Evolutionary conservation across 2,329 filamentous ascomycete genomes (phyloP).

Genomic region (Teratosphaeria gauchensis): DNA sequence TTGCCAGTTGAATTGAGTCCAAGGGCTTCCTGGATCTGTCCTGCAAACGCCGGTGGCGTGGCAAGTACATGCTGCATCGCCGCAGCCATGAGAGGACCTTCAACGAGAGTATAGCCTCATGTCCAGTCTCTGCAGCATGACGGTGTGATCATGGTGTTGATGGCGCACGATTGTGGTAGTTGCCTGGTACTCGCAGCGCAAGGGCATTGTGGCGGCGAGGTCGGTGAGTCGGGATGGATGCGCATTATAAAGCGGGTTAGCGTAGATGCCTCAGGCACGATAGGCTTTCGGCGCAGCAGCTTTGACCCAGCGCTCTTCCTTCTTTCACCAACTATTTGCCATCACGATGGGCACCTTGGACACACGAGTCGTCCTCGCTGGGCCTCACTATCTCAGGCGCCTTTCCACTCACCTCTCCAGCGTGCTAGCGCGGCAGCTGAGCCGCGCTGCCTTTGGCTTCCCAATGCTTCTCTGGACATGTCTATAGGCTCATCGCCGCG

Average conservation of each 20-base stretch:
- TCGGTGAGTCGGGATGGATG: neutral
- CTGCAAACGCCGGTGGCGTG: neutral
- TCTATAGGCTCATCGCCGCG: neutral
- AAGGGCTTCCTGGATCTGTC: neutral
- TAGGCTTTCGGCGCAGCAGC: neutral
- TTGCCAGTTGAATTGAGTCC: neutral
- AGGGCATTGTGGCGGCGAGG: neutral
- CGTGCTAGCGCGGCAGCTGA: neutral
- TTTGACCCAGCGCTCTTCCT: too few species aligned
- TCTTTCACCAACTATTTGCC: too few species aligned
- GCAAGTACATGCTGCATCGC: slow-evolving; percentile 3
- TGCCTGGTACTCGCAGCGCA: neutral
- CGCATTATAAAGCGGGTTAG: neutral
- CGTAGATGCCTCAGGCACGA: neutral
- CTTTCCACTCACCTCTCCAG: neutral
- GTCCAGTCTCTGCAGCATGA: neutral
- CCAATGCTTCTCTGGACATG: neutral
- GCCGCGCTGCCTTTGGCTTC: neutral
- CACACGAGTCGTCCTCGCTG: too few species aligned
- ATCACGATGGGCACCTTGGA: too few species aligned
- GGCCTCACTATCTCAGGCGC: too few species aligned
- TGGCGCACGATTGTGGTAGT: neutral
- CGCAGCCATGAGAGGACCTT: neutral
- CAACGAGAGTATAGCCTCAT: neutral
- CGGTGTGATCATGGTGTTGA: neutral